Base-by-base conservation (phyloP, 164 flowering plant genomes). In the Warburgia ugandensis region DNA sequence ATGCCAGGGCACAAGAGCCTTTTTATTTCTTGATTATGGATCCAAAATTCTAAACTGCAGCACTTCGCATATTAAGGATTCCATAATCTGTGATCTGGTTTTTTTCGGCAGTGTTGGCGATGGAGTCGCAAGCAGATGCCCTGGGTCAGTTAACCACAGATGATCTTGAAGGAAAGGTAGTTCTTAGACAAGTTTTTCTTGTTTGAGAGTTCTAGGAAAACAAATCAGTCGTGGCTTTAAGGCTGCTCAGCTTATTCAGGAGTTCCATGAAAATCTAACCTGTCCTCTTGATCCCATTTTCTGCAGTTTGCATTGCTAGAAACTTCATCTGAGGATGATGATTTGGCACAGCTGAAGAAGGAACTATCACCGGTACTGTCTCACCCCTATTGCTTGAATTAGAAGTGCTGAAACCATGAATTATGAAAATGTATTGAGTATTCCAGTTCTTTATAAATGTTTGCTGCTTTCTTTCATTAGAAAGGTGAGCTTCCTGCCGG, bases 121-220 rank as follows among this genome's bases (percentile, higher is more conserved):
- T 92, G 99, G 99, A 92, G 58, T 86, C 94, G 33, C 84, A 92
- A 63, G 94, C 96, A 43, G 99, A 92, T 22, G 95, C 99, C 31
- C 85, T 92, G 55, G 70, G 70, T 48, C 89, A 86, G 69, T 64
- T 92, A 58, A 73, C 86, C 30, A 65, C 77, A 35, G 95, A 88
- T 65, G 96, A 92, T 57, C 95, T 92, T 62, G 99, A 86, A 59
- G 96, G 95, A 70, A 88, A 92, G 95, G 98, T 56, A 11, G 36
- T 26, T 46, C 25, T 4, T 40, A 19, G 33, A 3, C 6, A 13
- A 19, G 5, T 19, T 8, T 26, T 45, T 29, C 14, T 20, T 27
- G 5, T 30, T 2, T 2, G 17, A 21, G 23, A 27, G 22, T 26
- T 25, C 28, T 48, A 21, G 20, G 1, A 13, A 30, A 10, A 37